Evolutionary conservation across 1,139 yeast genomes (phyloP).

Genomic region (Trichomonascaceae sp.): DNA sequence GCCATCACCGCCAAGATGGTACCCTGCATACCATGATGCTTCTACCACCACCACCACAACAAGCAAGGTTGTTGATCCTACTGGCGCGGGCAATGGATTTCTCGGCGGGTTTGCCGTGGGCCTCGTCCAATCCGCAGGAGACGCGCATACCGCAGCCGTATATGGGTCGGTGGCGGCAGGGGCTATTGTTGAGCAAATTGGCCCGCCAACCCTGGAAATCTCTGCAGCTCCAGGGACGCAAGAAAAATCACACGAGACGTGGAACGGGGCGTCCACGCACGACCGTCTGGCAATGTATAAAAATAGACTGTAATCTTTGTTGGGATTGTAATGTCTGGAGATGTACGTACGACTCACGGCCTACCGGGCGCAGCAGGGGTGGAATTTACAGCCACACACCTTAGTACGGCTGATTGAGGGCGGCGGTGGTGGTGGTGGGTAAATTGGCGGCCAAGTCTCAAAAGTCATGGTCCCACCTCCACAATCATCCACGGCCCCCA

Average conservation of each 20-base stretch:
- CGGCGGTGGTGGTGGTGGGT: too few species aligned
- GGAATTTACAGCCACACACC: too few species aligned
- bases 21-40: slow-evolving; percentile 60
- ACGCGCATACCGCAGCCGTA: slow-evolving; percentile 44
- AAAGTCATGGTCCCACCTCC: too few species aligned
- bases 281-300: slow-evolving; percentile 11
- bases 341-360: too few species aligned
- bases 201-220: slow-evolving; percentile 38
- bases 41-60: too few species aligned
- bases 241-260: too few species aligned
- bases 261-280: slow-evolving; percentile 39
- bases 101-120: slow-evolving; percentile 72
- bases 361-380: too few species aligned
- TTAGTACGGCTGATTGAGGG: too few species aligned
- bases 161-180: slow-evolving; percentile 75
- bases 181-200: slow-evolving; percentile 61
- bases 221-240: slow-evolving; percentile 11
- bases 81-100: slow-evolving; percentile 89
- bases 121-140: slow-evolving; percentile 29
- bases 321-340: too few species aligned
- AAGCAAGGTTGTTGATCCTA: slow-evolving; percentile 58
- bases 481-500: too few species aligned
- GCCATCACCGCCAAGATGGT: slow-evolving; percentile 22
- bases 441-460: too few species aligned
- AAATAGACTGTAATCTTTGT: too few species aligned